Evolutionary conservation across 345 rosid species (phyloP).

Genomic region (Gossypium australe): DNA sequence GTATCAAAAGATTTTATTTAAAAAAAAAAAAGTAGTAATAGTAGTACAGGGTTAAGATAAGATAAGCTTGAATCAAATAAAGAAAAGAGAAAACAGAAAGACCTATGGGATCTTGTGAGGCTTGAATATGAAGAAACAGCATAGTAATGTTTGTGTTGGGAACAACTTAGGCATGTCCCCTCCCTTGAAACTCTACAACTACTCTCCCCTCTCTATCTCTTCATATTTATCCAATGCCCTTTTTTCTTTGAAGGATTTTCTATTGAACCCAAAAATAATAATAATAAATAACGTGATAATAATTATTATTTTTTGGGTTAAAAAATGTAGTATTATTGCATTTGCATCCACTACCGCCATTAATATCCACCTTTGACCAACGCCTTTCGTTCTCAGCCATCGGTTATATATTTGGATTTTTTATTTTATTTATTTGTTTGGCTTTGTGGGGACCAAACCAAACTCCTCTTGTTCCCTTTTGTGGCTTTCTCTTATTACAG

Average conservation of each 20-base stretch:
- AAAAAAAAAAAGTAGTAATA: not conserved
- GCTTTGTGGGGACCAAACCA: not conserved
- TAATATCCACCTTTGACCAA: not conserved
- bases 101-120: conserved; percentile 27
- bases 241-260: not conserved
- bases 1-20: not conserved
- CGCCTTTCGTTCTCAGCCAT: not conserved
- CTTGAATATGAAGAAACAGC: conserved; percentile 18
- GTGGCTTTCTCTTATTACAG: not conserved
- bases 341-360: not conserved
- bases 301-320: too few species aligned
- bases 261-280: too few species aligned
- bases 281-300: too few species aligned
- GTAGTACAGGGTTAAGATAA: not conserved
- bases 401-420: too few species aligned
- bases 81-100: not conserved
- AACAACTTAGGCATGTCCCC: conserved; percentile 48
- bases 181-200: conserved; percentile 26
- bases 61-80: not conserved
- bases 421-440: too few species aligned
- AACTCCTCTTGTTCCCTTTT: too few species aligned
- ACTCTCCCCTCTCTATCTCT: conserved; percentile 4
- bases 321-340: not conserved
- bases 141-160: conserved; percentile 34
- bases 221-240: not conserved